Percentiles rank a stretch among this genome's conserved stretches.
phyloP scores from a whole-genome alignment of 805 yeast species.

The Candida glaebosa region DNA sequence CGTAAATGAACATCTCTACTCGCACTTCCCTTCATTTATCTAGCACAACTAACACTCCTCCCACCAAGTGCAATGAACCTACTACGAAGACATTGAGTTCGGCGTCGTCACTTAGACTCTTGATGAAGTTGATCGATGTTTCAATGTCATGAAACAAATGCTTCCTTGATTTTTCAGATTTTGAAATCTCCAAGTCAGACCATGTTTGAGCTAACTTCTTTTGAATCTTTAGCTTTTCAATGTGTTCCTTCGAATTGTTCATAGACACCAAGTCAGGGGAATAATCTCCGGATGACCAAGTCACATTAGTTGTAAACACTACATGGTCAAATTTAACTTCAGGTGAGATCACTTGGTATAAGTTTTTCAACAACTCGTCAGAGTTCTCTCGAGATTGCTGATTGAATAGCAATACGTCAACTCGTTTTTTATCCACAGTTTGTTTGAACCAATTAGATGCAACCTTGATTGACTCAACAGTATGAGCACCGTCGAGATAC shows the following conservation, averaged over 20 bases:
- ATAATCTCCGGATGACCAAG: conserved; percentile 82
- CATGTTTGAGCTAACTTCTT: conserved; percentile 69
- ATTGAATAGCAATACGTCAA: conserved; percentile 69
- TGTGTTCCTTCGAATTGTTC: conserved; percentile 75
- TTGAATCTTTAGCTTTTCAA: conserved; percentile 81
- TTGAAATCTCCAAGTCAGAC: conserved; percentile 40
- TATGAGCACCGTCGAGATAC: conserved; percentile 95
- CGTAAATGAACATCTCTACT: too few relatives aligned
- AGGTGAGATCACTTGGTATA: conserved; percentile 42
- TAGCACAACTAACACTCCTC: conserved; percentile 84
- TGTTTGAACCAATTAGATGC: conserved; percentile 74
- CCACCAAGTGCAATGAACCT: conserved; percentile 92
- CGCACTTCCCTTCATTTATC: conserved; percentile 43
- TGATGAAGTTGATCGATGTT: conserved; percentile 56
- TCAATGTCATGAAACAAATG: conserved; percentile 74
- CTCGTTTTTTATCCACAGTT: conserved; percentile 26
- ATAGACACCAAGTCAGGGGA: conserved; percentile 80
- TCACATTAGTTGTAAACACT: conserved; percentile 85
- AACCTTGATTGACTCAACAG: conserved; percentile 80
- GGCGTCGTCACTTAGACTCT: conserved; percentile 32
- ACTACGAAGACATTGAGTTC: conserved; percentile 76
- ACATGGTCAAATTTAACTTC: conserved; percentile 64
- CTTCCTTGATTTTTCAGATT: conserved; percentile 25
- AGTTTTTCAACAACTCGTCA: conserved; percentile 51
- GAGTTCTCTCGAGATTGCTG: conserved; percentile 91